Conservation (phyloP, 1,284 basidiomycete genomes). For the Leccinum fuscescens region DNA sequence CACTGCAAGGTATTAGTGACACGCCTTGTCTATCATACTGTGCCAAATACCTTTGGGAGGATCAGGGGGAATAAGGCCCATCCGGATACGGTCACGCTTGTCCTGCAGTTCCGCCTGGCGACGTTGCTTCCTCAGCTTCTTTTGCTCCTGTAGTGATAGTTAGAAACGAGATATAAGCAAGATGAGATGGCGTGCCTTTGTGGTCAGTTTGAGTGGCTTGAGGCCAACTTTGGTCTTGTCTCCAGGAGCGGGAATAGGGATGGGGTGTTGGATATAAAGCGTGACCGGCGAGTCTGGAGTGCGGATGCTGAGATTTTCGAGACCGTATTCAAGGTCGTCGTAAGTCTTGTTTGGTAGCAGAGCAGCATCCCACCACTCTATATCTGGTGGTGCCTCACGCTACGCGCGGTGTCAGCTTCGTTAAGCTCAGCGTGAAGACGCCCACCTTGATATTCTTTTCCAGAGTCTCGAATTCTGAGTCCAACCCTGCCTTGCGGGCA, state of each 20-base stretch:
- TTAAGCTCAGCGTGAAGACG: slow-evolving; percentile 3
- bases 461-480: slow-evolving; percentile 86
- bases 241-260: slow-evolving; percentile 88
- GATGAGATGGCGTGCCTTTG: slow-evolving; percentile 51
- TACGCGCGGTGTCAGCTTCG: slow-evolving; percentile 32
- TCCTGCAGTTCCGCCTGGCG: slow-evolving; percentile 91
- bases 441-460: slow-evolving; percentile 84
- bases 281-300: slow-evolving; percentile 78
- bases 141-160: slow-evolving; percentile 70
- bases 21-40: background rate
- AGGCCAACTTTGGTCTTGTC: slow-evolving; percentile 77
- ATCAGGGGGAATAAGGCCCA: slow-evolving; percentile 95
- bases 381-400: slow-evolving; percentile 82
- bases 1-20: slow-evolving; percentile 49
- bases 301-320: slow-evolving; percentile 60
- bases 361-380: slow-evolving; percentile 97
- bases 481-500: slow-evolving; percentile 84
- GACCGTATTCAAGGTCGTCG: slow-evolving; percentile 63
- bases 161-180: slow-evolving; percentile 3
- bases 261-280: slow-evolving; percentile 94
- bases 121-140: slow-evolving; percentile 92
- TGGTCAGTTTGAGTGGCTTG: slow-evolving; percentile 88
- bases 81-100: slow-evolving; percentile 91
- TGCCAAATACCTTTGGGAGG: slow-evolving; percentile 77
- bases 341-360: slow-evolving; percentile 82